phyloP scores from a whole-genome alignment of 176 grass and related monocot genomes.

The Urochloa ruziziensis region DNA sequence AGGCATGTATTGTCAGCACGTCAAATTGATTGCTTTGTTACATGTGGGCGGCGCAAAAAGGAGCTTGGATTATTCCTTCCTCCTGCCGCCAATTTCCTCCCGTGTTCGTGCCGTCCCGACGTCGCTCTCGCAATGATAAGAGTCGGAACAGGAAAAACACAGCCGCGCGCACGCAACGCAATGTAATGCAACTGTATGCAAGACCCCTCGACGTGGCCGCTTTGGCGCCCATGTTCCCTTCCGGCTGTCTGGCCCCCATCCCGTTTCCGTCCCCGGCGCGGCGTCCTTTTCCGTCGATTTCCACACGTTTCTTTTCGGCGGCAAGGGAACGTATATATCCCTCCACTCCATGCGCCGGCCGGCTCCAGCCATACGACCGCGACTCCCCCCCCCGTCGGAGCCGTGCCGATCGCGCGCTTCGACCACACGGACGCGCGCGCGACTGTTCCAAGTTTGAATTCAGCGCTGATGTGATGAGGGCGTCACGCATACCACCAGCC shows the following conservation, averaged over 20 bases:
- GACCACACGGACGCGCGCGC: not conserved
- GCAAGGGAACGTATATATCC: not conserved
- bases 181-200: not conserved
- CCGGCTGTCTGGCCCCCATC: too few species aligned
- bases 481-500: not conserved
- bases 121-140: constrained; percentile 23
- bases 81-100: not conserved
- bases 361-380: not conserved
- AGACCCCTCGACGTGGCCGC: constrained; percentile 34
- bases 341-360: not conserved
- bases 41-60: not conserved
- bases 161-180: not conserved
- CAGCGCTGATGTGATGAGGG: not conserved
- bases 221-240: not conserved
- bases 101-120: not conserved
- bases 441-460: constrained; percentile 28
- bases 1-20: not conserved
- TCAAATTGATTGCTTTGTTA: not conserved
- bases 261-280: not conserved
- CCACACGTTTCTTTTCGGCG: constrained; percentile 26
- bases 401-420: not conserved
- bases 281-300: constrained; percentile 11
- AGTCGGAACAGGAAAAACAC: not conserved
- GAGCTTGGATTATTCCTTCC: not conserved
- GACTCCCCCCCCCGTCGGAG: too few species aligned